These are phyloP conservation scores for Penicillium sclerotigenum DNA, from an alignment of 2,329 filamentous ascomycete genomes.

Conservation along the genomic window DNA sequence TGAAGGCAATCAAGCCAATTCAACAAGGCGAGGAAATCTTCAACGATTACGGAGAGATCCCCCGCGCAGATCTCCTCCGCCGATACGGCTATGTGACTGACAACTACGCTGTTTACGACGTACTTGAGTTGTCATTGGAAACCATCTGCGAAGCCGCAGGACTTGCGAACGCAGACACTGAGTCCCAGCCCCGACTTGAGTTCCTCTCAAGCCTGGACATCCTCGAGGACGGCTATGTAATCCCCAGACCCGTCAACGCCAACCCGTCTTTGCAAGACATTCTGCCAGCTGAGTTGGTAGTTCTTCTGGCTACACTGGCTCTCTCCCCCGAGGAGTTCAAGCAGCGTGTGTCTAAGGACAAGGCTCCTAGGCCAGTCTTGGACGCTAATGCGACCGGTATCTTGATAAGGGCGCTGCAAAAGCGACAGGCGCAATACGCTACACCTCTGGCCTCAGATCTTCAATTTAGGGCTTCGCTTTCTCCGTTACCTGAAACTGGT, in stretches of 20 bases:
- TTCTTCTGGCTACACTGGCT: conserved; percentile 37
- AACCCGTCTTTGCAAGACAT: conserved; percentile 30
- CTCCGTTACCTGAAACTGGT: conserved; percentile 30
- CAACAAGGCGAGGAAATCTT: conserved; percentile 70
- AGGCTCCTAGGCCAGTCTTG: conserved; percentile 36
- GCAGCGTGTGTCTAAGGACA: conserved; percentile 35
- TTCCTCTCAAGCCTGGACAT: conserved; percentile 63
- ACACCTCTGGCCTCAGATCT: conserved; percentile 55
- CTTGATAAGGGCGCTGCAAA: conserved; percentile 34
- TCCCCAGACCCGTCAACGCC: conserved; percentile 39
- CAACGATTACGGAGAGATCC: conserved; percentile 85
- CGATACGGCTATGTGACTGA: conserved; percentile 84
- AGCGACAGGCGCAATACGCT: conserved; percentile 47
- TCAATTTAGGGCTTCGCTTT: conserved; percentile 37
- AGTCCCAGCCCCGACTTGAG: conserved; percentile 40
- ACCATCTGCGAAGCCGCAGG: conserved; percentile 50
- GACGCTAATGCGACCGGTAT: conserved; percentile 30
- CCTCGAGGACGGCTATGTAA: conserved; percentile 71
- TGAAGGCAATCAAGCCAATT: conserved; percentile 69
- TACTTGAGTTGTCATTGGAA: conserved; percentile 70
- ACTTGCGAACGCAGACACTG: conserved; percentile 28
- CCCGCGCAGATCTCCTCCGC: conserved; percentile 75
- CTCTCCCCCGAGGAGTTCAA: conserved; percentile 34
- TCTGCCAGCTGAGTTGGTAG: conserved; percentile 40
- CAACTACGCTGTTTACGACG: conserved; percentile 74